Evolutionary conservation across 2,329 filamentous ascomycete genomes (phyloP).

Genomic region (Fusarium penzigii): DNA sequence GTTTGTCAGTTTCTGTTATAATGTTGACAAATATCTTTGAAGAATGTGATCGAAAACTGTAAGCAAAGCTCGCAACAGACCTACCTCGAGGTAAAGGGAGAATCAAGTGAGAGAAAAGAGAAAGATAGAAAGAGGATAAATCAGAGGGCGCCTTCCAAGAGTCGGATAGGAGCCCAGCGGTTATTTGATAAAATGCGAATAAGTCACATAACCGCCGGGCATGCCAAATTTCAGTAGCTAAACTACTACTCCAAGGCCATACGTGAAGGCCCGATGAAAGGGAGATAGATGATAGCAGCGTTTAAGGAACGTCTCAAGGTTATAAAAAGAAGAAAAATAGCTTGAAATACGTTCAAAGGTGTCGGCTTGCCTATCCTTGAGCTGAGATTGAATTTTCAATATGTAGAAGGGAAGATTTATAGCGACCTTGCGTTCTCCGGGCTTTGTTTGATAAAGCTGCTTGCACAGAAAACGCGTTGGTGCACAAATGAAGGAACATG

Average conservation of each 20-base stretch:
- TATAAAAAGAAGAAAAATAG: too few species aligned
- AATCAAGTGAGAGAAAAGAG: neutral
- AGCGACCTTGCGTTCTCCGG: too few species aligned
- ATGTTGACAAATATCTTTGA: too few species aligned
- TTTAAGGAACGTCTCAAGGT: too few species aligned
- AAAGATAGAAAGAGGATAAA: neutral
- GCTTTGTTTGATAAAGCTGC: neutral
- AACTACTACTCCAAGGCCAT: neutral
- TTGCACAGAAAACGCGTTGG: neutral
- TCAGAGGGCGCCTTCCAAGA: too few species aligned
- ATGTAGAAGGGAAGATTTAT: too few species aligned
- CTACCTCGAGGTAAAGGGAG: neutral
- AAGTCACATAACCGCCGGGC: constrained; percentile 20
- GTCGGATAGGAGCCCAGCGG: constrained; percentile 5
- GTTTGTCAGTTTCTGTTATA: neutral
- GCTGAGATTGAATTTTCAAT: too few species aligned
- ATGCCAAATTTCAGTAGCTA: constrained; percentile 4
- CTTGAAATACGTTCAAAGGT: too few species aligned
- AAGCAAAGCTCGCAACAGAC: too few species aligned
- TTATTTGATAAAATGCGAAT: neutral
- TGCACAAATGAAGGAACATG: neutral
- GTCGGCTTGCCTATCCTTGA: too few species aligned
- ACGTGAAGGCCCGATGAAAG: neutral
- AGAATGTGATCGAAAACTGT: too few species aligned
- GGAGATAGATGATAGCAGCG: too few species aligned